Evolutionary conservation across 208 protist genomes (phyloP), one percentile per base, ranked within the genome.

Genomic region (Acanthamoeba royreba): DNA sequence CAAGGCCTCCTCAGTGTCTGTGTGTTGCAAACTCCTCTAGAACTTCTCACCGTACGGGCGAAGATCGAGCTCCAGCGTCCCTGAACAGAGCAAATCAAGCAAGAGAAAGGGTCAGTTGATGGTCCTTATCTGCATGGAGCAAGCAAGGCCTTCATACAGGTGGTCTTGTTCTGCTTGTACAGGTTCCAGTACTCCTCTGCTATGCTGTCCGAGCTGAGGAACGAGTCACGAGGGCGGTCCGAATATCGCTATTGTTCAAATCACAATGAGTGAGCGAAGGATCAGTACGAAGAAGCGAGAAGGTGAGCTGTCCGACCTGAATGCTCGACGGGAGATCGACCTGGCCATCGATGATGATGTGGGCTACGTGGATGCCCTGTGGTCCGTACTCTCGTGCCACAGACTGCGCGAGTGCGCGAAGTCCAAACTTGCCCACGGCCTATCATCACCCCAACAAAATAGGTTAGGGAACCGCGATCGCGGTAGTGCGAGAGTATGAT

Each of bases 361-460:
- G 95, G 19, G 87, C 52, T 9, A 96, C 94, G 40, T 97, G 96
- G 35, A 97, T 92, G n/a, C 96, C 96, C 53, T 97, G 31, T 31
- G 96, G 95, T 19, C 83, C 38, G 52, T 79, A 91, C 77, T 97
- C 96, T 42, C 94, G 35, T 17, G 96, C 95, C 13, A 95, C 69
- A 5, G 94, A 96, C 63, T 97, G 95, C 11, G 94, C 58, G 2
- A 97, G 92, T 13, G 94, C 38, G 22, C 96, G 28, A 45, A 96
- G 13, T 33, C 40, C 96, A 53, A 93, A 93, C 79, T 97, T 97
- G 17, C 85, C 93, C 19, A 79, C 77, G 35, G 94, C 46, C 81
- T 89, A 25, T 5, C 25, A n/a, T 7, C 40, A 19, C n/a, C 42
- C 9, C 17, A 15, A n/a, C n/a, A n/a, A n/a, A n/a, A n/a, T n/a